Evolutionary conservation across 2,329 filamentous ascomycete species (phyloP).

Genomic region (Aspergillus amoenus): DNA sequence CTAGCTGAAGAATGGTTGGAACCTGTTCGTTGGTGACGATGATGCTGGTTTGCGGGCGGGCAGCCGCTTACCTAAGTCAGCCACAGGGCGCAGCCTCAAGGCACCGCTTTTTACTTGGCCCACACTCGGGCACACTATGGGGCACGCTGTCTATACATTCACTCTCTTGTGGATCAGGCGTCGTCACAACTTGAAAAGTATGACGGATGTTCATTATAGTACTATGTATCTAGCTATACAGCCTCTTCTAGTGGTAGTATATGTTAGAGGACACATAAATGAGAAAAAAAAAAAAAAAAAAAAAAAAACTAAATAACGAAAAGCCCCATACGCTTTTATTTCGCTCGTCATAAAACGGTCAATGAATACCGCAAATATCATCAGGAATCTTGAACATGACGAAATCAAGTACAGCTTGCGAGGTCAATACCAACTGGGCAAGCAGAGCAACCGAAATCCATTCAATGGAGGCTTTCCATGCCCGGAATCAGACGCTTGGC

Average conservation of each 20-base stretch:
- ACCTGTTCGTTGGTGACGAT: constrained; percentile 22
- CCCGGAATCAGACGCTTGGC: neutral
- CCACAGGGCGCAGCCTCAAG: constrained; percentile 1
- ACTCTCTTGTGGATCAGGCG: neutral
- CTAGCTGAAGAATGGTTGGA: constrained; percentile 18
- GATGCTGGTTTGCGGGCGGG: constrained; percentile 14
- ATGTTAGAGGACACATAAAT: neutral
- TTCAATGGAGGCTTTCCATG: neutral
- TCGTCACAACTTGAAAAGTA: neutral
- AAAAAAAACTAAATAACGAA: neutral
- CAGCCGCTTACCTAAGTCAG: constrained; percentile 12
- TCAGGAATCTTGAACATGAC: constrained; percentile 3
- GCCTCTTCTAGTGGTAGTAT: neutral
- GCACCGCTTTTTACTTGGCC: neutral
- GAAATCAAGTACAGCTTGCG: neutral
- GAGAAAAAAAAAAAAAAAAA: no score
- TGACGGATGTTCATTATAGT: neutral
- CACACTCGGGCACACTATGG: neutral
- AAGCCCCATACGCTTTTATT: constrained; percentile 12
- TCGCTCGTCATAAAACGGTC: constrained; percentile 7
- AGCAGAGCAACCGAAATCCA: neutral
- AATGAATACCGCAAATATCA: constrained; percentile 9
- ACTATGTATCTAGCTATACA: neutral
- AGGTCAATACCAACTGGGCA: neutral
- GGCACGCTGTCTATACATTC: neutral